Evolutionary conservation across 495 filamentous ascomycete genomes (phyloP).

Genomic region (Talaromyces ruber): DNA sequence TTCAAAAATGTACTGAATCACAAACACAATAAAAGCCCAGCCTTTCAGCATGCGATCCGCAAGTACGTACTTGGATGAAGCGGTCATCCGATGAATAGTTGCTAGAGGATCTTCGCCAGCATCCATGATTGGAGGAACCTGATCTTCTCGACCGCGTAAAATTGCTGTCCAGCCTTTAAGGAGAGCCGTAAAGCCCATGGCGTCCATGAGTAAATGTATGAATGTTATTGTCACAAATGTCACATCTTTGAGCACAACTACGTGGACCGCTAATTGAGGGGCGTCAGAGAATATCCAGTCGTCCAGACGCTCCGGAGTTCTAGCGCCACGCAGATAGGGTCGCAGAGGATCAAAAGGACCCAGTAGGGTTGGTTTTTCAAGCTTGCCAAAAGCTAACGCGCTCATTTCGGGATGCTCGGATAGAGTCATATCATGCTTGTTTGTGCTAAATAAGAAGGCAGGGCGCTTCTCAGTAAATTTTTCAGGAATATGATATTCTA

Average conservation of each 20-base stretch:
- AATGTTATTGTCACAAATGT: conserved; percentile 37
- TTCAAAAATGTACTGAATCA: conserved; percentile 19
- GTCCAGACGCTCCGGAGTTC: conserved; percentile 13
- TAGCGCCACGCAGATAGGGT: neutral
- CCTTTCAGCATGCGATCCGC: conserved; percentile 14
- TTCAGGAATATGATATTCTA: conserved; percentile 35
- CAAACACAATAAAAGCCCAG: conserved; percentile 20
- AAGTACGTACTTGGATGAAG: conserved; percentile 10
- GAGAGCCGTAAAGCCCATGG: conserved; percentile 21
- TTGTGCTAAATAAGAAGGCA: conserved; percentile 22
- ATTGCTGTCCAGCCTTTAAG: conserved; percentile 15
- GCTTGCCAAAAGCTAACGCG: conserved; percentile 19
- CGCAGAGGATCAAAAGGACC: neutral
- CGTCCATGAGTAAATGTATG: conserved; percentile 42
- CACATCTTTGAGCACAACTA: conserved; percentile 37
- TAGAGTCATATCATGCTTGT: conserved; percentile 14
- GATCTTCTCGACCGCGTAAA: conserved; percentile 11
- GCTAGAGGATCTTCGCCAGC: conserved; percentile 7
- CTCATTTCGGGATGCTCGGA: conserved; percentile 18
- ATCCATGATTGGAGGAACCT: conserved; percentile 10
- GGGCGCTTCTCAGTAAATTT: conserved; percentile 23
- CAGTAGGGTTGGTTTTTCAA: neutral
- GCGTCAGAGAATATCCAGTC: conserved; percentile 32
- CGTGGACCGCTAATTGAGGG: conserved; percentile 37
- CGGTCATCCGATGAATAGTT: neutral